Evolutionary conservation across 805 yeast species (phyloP).

Genomic region (Pichia gijzeniarum): DNA sequence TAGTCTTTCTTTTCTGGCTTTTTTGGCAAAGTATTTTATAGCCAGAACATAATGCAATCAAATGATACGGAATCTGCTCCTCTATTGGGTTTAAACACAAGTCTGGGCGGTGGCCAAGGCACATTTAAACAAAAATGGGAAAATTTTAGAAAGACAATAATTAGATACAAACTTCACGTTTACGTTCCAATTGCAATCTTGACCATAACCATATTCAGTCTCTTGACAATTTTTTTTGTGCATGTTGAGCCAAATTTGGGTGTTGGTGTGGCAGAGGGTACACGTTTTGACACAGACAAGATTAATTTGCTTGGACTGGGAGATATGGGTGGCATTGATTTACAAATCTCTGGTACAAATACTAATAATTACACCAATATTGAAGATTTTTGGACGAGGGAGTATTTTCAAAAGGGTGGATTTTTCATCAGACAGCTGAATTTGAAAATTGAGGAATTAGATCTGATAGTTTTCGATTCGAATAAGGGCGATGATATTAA

Average conservation of each 20-base stretch:
- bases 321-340: conserved; percentile 28
- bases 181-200: conserved; percentile 23
- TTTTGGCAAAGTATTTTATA: too few species aligned
- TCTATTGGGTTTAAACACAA: conserved; percentile 6
- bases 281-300: conserved; percentile 27
- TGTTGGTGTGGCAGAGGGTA: conserved; percentile 28
- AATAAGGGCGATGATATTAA: conserved; percentile 18
- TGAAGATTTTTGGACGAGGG: conserved; percentile 21
- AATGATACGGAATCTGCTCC: conserved; percentile 13
- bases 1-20: not conserved
- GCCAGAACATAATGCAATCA: not conserved
- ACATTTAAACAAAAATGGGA: not conserved
- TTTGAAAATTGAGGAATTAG: conserved; percentile 27
- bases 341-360: conserved; percentile 29
- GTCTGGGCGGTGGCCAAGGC: not conserved
- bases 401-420: conserved; percentile 31
- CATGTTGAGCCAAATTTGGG: conserved; percentile 26
- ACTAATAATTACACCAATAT: conserved; percentile 29
- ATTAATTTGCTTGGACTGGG: conserved; percentile 28
- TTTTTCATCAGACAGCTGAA: conserved; percentile 23
- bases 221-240: conserved; percentile 11
- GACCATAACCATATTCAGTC: conserved; percentile 11
- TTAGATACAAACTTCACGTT: conserved; percentile 19
- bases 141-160: not conserved
- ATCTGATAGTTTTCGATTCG: conserved; percentile 25